A percentile compares a stretch with the other conserved stretches of the same genome.
Conservation (phyloP, 2,329 filamentous ascomycete species). For the Colletotrichum gigasporum region DNA sequence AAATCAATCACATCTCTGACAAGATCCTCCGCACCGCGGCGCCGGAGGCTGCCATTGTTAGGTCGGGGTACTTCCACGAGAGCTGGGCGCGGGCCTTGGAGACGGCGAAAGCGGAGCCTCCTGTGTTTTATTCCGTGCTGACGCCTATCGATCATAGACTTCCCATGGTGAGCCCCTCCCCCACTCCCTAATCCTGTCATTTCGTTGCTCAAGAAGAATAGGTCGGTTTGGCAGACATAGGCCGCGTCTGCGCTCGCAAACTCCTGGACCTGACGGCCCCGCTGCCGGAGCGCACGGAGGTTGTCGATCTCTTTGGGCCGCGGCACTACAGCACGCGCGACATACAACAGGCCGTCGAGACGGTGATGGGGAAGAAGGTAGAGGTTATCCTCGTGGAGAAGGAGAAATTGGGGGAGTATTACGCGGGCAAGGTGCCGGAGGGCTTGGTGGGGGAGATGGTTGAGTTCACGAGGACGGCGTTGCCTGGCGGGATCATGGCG, state of each 20-base stretch:
- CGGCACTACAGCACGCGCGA: slow-evolving; percentile 39
- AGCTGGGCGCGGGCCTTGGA: slow-evolving; percentile 27
- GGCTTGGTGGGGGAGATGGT: slow-evolving; percentile 15
- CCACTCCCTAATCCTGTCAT: not conserved
- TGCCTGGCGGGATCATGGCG: slow-evolving; percentile 37
- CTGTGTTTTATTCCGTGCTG: slow-evolving; percentile 37
- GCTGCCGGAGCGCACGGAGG: slow-evolving; percentile 26
- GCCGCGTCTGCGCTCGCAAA: slow-evolving; percentile 34
- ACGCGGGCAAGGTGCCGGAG: slow-evolving; percentile 36
- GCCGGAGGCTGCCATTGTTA: slow-evolving; percentile 35
- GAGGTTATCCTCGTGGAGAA: slow-evolving; percentile 35
- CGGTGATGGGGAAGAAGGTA: slow-evolving; percentile 38
- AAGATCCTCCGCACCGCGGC: slow-evolving; percentile 30
- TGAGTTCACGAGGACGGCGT: slow-evolving; percentile 17
- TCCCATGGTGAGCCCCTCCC: slow-evolving; percentile 38
- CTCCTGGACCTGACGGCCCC: slow-evolving; percentile 32
- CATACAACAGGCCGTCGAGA: slow-evolving; percentile 38
- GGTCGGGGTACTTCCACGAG: slow-evolving; percentile 32
- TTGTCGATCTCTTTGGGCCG: slow-evolving; percentile 40
- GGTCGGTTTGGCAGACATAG: slow-evolving; percentile 43
- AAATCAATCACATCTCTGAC: slow-evolving; percentile 35
- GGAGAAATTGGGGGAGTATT: slow-evolving; percentile 35
- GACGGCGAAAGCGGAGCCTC: slow-evolving; percentile 33
- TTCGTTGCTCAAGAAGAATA: slow-evolving; percentile 3
- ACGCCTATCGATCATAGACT: slow-evolving; percentile 39